Base-by-base conservation (phyloP, 2,329 filamentous ascomycete genomes). In the Monosporascus sp. region DNA sequence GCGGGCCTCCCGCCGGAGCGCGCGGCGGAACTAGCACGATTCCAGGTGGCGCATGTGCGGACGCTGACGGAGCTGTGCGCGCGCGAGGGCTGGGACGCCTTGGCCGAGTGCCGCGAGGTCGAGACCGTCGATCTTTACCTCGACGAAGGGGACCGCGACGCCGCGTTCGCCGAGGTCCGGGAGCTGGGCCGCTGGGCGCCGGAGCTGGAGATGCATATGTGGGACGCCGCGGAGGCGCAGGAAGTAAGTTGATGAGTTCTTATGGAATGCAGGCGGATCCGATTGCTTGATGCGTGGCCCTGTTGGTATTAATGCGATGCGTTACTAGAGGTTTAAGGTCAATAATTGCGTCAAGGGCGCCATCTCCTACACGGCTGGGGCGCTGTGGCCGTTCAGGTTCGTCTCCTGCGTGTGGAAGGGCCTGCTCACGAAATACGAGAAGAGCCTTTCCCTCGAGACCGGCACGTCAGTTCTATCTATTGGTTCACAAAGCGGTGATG, bases 321-420 rank as follows among this genome's bases (percentile, higher is more conserved):
- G 5, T 46, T 11, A 41, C 20, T 48, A 69, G 59, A 55, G 67
- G 64, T 77, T 77, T 58, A 65, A 65, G 1, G 62, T 65, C 7
- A 72, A 70, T 35, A 54, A 62, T 0, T 60, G 65, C 35, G 63
- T 76, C 15, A 63, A 65, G 1, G 76, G 77, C 1, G 77, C 72
- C 4, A 58, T 78, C 5, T 71, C 70, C 1, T 79, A 77, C 47
- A 57, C 61, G 1, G 77, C 77, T 9, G 78, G 77, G 3, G 76
- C 77, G 11, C 64, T 81, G 2, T 80, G 74, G 72, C 76, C 79
- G 1, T 81, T 76, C 52, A 68, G 76, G 14, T 71, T 82, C 9
- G 71, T 81, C 7, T 75, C 74, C 5, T 66, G 68, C 3, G 60
- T 78, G 8, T 78, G 77, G 72, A 65, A 70, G 37, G 63, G 70